Conservation (phyloP, 805 yeast genomes). For the Kazachstania psychrophila region DNA sequence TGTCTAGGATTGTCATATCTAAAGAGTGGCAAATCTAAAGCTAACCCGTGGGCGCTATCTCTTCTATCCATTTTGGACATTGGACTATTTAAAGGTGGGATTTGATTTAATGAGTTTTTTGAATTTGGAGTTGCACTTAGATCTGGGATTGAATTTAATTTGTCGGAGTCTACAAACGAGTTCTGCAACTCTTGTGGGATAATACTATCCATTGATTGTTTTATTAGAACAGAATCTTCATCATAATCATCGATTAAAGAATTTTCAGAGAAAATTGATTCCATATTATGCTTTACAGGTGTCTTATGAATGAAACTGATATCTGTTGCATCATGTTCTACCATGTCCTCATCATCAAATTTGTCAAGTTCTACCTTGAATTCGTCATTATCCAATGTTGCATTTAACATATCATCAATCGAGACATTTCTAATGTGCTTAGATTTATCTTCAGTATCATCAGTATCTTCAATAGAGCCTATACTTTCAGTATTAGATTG, state of each 20-base stretch:
- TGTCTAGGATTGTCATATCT: neutral
- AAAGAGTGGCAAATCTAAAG: slow-evolving; percentile 1
- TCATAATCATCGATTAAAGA: slow-evolving; percentile 1
- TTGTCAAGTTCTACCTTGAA: slow-evolving; percentile 4
- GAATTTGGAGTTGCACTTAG: slow-evolving; percentile 4
- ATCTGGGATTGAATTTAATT: no score
- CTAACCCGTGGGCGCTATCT: neutral
- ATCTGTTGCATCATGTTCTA: slow-evolving; percentile 1
- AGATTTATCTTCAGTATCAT: neutral
- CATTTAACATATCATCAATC: slow-evolving; percentile 19
- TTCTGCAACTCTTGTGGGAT: neutral
- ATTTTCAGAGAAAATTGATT: slow-evolving; percentile 1
- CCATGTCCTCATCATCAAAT: slow-evolving; percentile 1
- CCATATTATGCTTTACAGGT: slow-evolving; percentile 1
- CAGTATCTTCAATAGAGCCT: no score
- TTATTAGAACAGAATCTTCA: neutral
- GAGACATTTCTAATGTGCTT: slow-evolving; percentile 12
- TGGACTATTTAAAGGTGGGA: slow-evolving; percentile 2
- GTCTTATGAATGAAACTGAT: neutral
- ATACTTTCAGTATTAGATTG: no score
- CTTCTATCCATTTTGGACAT: neutral
- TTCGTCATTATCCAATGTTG: slow-evolving; percentile 16
- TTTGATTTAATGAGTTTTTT: neutral
- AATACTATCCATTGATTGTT: neutral
- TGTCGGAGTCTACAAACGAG: no score